Conservation (phyloP, 2,329 filamentous ascomycete species). For the Monascus ruber region DNA sequence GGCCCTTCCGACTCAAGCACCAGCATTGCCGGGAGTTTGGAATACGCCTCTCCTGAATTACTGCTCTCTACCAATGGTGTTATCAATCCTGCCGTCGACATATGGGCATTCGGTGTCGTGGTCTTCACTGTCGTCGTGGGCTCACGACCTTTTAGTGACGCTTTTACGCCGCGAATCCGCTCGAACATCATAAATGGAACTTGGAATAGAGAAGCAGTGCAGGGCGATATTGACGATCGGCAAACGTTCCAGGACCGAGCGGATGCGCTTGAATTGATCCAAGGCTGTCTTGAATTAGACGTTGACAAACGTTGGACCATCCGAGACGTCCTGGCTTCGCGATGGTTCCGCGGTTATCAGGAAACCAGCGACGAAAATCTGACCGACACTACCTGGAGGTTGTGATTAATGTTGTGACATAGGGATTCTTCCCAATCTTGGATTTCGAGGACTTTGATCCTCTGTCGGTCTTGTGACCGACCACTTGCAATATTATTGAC, state of each 20-base stretch:
- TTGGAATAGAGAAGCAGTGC: constrained; percentile 44
- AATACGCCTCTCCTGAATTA: constrained; percentile 41
- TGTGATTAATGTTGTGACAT: constrained; percentile 13
- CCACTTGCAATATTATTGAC: neutral
- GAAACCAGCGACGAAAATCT: constrained; percentile 20
- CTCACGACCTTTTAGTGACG: constrained; percentile 50
- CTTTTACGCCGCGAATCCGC: constrained; percentile 47
- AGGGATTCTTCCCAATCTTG: neutral
- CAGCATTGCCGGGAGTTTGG: constrained; percentile 49
- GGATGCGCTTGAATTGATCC: constrained; percentile 45
- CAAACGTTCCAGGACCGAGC: constrained; percentile 31
- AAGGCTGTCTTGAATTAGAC: constrained; percentile 49
- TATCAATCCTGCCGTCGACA: constrained; percentile 45
- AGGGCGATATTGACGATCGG: constrained; percentile 29
- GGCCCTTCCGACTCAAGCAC: constrained; percentile 46
- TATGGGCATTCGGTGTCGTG: constrained; percentile 58
- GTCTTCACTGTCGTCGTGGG: constrained; percentile 51
- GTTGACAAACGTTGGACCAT: constrained; percentile 46
- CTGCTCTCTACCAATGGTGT: constrained; percentile 28
- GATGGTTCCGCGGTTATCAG: constrained; percentile 41
- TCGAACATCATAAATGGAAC: constrained; percentile 49
- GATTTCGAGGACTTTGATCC: neutral
- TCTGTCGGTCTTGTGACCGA: neutral
- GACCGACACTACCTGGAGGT: constrained; percentile 24
- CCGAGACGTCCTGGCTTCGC: constrained; percentile 41